Base-by-base conservation (phyloP, 306 rosid genomes). In the Leucaena leucocephala region DNA sequence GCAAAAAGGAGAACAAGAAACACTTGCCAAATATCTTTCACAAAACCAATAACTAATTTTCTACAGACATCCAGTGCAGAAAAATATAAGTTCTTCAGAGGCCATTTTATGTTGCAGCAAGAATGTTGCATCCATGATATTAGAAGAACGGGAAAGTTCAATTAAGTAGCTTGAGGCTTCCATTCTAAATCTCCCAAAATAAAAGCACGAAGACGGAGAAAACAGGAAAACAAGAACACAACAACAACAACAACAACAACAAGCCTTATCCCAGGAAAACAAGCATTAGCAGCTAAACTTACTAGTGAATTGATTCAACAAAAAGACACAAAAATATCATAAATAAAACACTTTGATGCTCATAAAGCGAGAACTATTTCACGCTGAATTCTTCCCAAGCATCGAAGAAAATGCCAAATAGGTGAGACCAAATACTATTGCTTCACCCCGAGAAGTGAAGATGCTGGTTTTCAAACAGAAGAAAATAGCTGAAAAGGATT, bases 101-200 rank as follows among this genome's bases (percentile, higher is more conserved):
- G 15, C 44, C 61, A 48, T 70, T 71, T 34, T 50, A 35, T 8
- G 63, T 34, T 50, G 16, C 64, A 35, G 42, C 6, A 22, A 17
- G 10, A 67, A 67, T 38, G 72, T 40, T 16, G 44, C 44, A 34
- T 19, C n/a, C 54, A 71, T 35, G 43, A 45, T 10, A 35, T 71
- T 8, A 34, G 6, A 35, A 50, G 44, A 54, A 52, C 19, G 8
- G 19, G 4, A 19, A 72, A 54, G 38, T 33, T 72, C 17, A 22
- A 19, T n/a, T 36, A 38, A 72, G 21, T 2, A 54, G 50, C 66
- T 39, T 17, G 42, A 10, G 49, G 49, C 17, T 50, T 19, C 43
- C 9, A 52, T 52, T 71, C 72, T 55, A 70, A 81, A 46, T 82
- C 27, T 38, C 35, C 46, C 62, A 8, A n/a, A 55, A 55, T 19